A percentile compares a stretch with the other conserved stretches of the same genome.
phyloP scores from a whole-genome alignment of 495 filamentous ascomycete genomes.

The Penicillium paradoxum region DNA sequence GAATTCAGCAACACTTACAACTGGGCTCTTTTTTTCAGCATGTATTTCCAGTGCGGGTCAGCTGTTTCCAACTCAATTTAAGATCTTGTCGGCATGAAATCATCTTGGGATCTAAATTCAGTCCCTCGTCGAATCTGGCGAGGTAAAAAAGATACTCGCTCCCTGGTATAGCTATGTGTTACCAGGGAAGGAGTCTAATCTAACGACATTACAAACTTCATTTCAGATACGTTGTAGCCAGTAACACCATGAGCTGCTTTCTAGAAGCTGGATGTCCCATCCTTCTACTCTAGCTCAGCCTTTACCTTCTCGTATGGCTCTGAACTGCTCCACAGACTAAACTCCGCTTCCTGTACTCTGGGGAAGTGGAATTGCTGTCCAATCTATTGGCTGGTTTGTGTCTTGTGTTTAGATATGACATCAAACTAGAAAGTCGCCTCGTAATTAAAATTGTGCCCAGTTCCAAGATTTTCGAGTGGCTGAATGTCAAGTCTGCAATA shows the following conservation, averaged over 20 bases:
- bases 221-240: background rate
- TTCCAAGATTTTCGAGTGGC: too few species aligned
- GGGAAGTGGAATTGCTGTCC: background rate
- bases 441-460: too few species aligned
- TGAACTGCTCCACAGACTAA: background rate
- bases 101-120: slow-evolving; percentile 13
- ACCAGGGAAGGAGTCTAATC: slow-evolving; percentile 19
- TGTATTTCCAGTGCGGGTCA: slow-evolving; percentile 47
- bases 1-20: slow-evolving; percentile 28
- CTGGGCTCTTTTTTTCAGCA: slow-evolving; percentile 40
- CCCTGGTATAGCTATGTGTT: slow-evolving; percentile 12
- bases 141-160: slow-evolving; percentile 19
- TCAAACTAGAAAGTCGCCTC: too few species aligned
- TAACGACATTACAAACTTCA: slow-evolving; percentile 24
- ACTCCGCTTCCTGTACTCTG: background rate
- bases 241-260: background rate
- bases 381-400: too few species aligned
- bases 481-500: too few species aligned
- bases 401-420: background rate
- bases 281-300: too few species aligned
- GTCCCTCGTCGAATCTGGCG: slow-evolving; percentile 15
- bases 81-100: slow-evolving; percentile 46
- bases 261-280: background rate
- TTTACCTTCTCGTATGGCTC: background rate
- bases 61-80: slow-evolving; percentile 48